phyloP scores from a whole-genome alignment of 805 yeast genomes.

The Grigorovia yakushimaensis region DNA sequence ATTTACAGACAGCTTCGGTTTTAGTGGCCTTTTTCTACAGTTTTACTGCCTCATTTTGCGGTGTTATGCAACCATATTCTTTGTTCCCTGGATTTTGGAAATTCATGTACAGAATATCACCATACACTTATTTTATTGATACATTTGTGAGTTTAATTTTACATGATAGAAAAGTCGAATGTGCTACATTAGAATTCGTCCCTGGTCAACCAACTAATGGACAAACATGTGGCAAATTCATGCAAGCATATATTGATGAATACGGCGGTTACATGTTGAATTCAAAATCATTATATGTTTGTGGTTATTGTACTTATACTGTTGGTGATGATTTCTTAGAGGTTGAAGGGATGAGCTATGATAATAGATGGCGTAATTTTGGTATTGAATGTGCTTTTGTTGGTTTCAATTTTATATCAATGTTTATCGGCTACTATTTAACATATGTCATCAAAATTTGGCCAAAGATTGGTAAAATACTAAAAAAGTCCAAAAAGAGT shows the following conservation, averaged over 20 bases:
- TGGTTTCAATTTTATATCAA: conserved; percentile 36
- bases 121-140: conserved; percentile 49
- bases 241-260: conserved; percentile 33
- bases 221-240: conserved; percentile 50
- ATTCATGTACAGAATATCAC: conserved; percentile 59
- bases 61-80: conserved; percentile 30
- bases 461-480: conserved; percentile 13
- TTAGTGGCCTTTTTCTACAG: conserved; percentile 37
- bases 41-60: conserved; percentile 30
- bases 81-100: conserved; percentile 66
- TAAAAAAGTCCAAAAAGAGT: no score
- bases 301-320: conserved; percentile 34
- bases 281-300: conserved; percentile 35
- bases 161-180: conserved; percentile 43
- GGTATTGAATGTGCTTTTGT: conserved; percentile 49
- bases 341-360: conserved; percentile 34
- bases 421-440: conserved; percentile 18
- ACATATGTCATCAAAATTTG: conserved; percentile 13
- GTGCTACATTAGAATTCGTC: conserved; percentile 41
- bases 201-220: conserved; percentile 46
- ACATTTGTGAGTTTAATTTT: conserved; percentile 40
- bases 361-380: conserved; percentile 49
- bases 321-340: conserved; percentile 33
- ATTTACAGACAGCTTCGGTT: conserved; percentile 60
- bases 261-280: conserved; percentile 46